phyloP scores from a whole-genome alignment of 108 stramenopile genomes.

The Pseudonitzschia multiseries region DNA sequence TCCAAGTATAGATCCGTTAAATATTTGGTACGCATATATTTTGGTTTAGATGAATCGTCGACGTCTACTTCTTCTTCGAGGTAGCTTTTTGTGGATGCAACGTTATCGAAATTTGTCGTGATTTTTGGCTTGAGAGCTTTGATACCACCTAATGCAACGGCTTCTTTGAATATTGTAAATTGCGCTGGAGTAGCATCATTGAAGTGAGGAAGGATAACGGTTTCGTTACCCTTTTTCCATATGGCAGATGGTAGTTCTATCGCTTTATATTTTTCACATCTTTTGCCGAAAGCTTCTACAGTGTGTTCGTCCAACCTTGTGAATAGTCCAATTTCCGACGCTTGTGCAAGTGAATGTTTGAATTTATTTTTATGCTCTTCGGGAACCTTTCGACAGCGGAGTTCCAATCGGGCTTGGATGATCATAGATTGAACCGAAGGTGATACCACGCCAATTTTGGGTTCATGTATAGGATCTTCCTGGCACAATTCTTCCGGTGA shows the following conservation, averaged over 20 bases:
- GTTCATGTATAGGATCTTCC: slow-evolving; percentile 2
- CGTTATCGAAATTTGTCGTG: neutral
- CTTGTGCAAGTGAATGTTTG: slow-evolving; percentile 11
- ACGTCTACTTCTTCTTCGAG: slow-evolving; percentile 20
- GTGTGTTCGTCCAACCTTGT: slow-evolving; percentile 18
- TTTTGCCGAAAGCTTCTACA: slow-evolving; percentile 23
- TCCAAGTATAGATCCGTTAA: slow-evolving; percentile 23
- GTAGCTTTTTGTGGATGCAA: neutral
- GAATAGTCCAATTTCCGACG: slow-evolving; percentile 17
- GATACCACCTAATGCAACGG: slow-evolving; percentile 27
- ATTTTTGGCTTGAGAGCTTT: slow-evolving; percentile 9
- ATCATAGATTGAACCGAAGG: slow-evolving; percentile 9
- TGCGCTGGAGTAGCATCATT: neutral
- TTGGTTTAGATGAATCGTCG: slow-evolving; percentile 23
- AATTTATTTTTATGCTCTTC: slow-evolving; percentile 26
- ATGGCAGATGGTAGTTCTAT: slow-evolving; percentile 9
- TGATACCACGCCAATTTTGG: slow-evolving; percentile 18
- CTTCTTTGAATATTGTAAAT: slow-evolving; percentile 26
- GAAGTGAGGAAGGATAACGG: neutral
- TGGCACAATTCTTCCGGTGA: neutral
- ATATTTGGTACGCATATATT: slow-evolving; percentile 26
- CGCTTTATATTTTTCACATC: neutral
- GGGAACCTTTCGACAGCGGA: slow-evolving; percentile 17
- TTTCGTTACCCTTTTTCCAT: slow-evolving; percentile 16
- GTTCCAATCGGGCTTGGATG: slow-evolving; percentile 21